Evolutionary conservation across 371 early-diverging fungal genomes (phyloP).

Genomic region (Umbelopsis sp.): DNA sequence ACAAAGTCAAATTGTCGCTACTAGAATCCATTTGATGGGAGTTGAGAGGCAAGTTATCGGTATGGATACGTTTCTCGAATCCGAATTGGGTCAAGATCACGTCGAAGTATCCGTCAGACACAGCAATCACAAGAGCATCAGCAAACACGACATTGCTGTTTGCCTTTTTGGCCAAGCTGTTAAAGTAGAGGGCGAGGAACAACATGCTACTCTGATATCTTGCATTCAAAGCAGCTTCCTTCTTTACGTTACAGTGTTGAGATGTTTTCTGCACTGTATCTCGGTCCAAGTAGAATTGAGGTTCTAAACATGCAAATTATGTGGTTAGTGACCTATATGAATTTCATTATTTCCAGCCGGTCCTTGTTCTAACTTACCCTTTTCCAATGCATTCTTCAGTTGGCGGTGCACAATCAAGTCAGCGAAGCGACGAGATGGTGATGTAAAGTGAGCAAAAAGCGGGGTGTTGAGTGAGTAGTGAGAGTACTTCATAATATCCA

Average conservation of each 20-base stretch:
- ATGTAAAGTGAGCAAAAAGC: conserved; percentile 90
- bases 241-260: conserved; percentile 76
- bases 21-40: conserved; percentile 39
- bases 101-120: conserved; percentile 56
- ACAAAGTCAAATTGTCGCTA: conserved; percentile 49
- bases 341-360: background rate
- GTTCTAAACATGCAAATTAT: conserved; percentile 32
- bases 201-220: conserved; percentile 72
- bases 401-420: conserved; percentile 96
- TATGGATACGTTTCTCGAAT: conserved; percentile 59
- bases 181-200: conserved; percentile 64
- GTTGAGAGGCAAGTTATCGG: conserved; percentile 47
- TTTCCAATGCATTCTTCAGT: conserved; percentile 39
- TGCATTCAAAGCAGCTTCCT: conserved; percentile 70
- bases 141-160: conserved; percentile 33
- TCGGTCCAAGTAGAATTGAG: conserved; percentile 58
- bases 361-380: conserved; percentile 18
- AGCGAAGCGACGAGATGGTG: conserved; percentile 93
- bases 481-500: conserved; percentile 62
- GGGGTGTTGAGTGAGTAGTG: conserved; percentile 82
- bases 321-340: conserved; percentile 7
- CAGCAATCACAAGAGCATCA: conserved; percentile 50
- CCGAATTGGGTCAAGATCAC: conserved; percentile 64
- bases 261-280: conserved; percentile 59
- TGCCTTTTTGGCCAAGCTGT: conserved; percentile 30